phyloP scores from a whole-genome alignment of 139 green algal genomes.

The Haematococcus sp. region DNA sequence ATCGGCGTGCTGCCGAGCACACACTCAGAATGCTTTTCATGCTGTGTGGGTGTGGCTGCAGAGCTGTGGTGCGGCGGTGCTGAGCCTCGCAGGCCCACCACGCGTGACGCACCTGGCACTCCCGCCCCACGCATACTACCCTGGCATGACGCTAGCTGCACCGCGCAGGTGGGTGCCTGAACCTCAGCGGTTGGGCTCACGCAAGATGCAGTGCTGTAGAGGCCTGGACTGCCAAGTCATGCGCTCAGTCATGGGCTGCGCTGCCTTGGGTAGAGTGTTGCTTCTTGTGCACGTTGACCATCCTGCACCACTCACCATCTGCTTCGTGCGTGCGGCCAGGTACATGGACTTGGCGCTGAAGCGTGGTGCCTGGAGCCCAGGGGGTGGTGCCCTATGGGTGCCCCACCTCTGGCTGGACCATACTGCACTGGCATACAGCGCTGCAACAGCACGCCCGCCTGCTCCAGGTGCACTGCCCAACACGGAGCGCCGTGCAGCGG shows the following conservation, averaged over 20 bases:
- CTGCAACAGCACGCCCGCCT: too few species aligned
- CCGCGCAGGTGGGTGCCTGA: background rate
- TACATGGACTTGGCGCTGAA: background rate
- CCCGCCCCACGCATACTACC: background rate
- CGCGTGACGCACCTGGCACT: background rate
- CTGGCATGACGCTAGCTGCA: background rate
- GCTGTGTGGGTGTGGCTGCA: too few species aligned
- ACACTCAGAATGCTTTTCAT: too few species aligned
- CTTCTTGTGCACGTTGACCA: background rate
- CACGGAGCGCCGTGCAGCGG: too few species aligned
- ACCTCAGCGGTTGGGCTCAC: background rate
- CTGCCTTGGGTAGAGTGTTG: background rate
- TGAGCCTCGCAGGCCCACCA: background rate
- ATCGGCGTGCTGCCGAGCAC: too few species aligned
- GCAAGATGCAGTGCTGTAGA: background rate
- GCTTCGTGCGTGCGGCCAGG: background rate
- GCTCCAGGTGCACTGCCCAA: too few species aligned
- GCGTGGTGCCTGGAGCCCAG: background rate
- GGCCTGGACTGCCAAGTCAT: background rate
- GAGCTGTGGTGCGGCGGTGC: slow-evolving; percentile 3
- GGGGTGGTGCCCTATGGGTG: background rate
- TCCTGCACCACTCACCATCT: background rate
- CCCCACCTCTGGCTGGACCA: background rate
- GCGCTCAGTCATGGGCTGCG: background rate
- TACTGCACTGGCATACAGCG: too few species aligned